phyloP scores from a whole-genome alignment of 1,139 yeast genomes.

The Geotrichum carabidarum region DNA sequence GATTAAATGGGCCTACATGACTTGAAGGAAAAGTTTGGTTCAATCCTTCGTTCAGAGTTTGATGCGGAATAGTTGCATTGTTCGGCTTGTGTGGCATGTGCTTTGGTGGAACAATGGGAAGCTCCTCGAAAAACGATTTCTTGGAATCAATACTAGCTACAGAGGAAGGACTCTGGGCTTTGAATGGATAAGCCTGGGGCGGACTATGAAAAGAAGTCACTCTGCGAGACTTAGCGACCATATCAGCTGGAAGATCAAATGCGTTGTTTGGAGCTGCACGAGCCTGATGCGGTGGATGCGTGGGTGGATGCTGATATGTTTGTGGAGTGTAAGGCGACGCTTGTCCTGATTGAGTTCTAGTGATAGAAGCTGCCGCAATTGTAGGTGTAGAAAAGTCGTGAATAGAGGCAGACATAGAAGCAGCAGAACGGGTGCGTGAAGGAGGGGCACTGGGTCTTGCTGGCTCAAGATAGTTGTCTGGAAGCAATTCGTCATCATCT shows the following conservation, averaged over 20 bases:
- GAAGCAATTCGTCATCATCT: slow-evolving; percentile 45
- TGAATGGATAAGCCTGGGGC: slow-evolving; percentile 10
- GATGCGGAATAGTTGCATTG: slow-evolving; percentile 14
- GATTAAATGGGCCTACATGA: not conserved
- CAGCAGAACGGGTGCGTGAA: slow-evolving; percentile 1
- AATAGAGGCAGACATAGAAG: not conserved
- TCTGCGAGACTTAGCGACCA: slow-evolving; percentile 37
- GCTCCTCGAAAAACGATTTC: slow-evolving; percentile 53
- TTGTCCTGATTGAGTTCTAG: not conserved
- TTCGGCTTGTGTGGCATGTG: slow-evolving; percentile 22
- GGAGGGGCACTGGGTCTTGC: slow-evolving; percentile 2
- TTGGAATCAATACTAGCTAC: slow-evolving; percentile 19
- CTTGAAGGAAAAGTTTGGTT: not conserved
- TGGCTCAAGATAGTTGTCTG: slow-evolving; percentile 38
- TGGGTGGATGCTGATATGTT: not conserved
- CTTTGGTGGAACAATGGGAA: slow-evolving; percentile 38
- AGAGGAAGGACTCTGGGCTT: slow-evolving; percentile 13
- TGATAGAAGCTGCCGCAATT: not conserved
- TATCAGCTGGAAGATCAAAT: slow-evolving; percentile 69
- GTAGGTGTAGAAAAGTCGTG: not conserved
- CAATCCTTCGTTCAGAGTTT: slow-evolving; percentile 14
- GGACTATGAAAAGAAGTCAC: slow-evolving; percentile 2
- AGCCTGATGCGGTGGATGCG: slow-evolving; percentile 3
- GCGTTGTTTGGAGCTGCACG: slow-evolving; percentile 25
- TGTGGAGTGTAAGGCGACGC: not conserved